phyloP scores from a whole-genome alignment of 441 rosid species.

The Syzygium syzygioides region DNA sequence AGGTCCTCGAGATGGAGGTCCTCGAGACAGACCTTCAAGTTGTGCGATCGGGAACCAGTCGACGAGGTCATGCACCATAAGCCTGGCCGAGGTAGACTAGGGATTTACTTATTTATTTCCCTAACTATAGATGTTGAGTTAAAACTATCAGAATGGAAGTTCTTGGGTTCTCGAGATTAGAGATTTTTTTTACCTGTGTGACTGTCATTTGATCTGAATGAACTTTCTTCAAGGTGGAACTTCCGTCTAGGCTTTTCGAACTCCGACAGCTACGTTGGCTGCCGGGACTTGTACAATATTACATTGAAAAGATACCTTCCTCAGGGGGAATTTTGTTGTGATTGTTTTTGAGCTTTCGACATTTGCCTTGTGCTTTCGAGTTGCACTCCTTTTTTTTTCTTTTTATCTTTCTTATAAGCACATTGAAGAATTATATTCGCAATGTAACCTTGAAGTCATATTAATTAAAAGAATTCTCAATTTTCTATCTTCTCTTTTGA shows the following conservation, averaged over 20 bases:
- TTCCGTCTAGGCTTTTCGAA: neutral
- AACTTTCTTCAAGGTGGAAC: neutral
- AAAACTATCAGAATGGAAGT: neutral
- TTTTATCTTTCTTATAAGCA: neutral
- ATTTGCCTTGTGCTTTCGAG: neutral
- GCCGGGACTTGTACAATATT: neutral
- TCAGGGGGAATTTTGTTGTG: neutral
- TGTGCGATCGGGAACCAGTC: neutral
- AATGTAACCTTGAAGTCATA: neutral
- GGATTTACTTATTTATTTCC: too few species aligned
- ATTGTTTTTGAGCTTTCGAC: neutral
- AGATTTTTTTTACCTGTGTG: neutral
- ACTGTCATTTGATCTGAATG: neutral
- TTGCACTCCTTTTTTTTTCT: neutral
- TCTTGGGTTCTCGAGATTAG: neutral
- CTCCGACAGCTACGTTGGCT: neutral
- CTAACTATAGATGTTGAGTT: neutral
- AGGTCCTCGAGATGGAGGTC: neutral
- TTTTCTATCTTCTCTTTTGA: neutral
- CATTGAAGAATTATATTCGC: neutral
- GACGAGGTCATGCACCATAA: neutral
- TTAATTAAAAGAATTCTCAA: neutral
- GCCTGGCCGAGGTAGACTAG: neutral
- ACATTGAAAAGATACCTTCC: neutral
- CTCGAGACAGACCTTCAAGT: neutral